Conservation (phyloP, 441 rosid genomes). For the Manihot esculenta region DNA sequence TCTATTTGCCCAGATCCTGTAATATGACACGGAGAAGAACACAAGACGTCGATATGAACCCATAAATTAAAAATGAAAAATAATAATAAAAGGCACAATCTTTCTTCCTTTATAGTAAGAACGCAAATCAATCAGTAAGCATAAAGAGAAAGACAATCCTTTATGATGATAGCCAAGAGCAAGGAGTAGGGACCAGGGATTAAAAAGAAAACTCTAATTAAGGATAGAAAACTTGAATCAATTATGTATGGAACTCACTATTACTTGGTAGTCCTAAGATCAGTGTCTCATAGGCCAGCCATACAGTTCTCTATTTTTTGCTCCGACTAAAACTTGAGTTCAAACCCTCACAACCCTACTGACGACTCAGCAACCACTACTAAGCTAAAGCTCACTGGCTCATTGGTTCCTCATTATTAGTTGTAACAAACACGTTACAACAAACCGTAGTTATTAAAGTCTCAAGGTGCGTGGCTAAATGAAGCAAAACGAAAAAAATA, state of each 20-base stretch:
- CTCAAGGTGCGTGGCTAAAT: no score
- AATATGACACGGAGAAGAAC: constrained; percentile 10
- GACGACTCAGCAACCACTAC: no score
- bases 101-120: no score
- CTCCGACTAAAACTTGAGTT: no score
- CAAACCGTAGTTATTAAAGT: no score
- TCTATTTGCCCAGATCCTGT: constrained; percentile 98
- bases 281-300: background rate
- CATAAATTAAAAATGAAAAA: no score
- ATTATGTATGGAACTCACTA: background rate
- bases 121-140: no score
- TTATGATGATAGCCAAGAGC: background rate
- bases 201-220: background rate
- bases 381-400: no score
- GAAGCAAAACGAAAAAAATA: no score
- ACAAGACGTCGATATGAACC: background rate
- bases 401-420: no score
- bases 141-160: background rate
- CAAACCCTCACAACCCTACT: no score
- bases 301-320: background rate
- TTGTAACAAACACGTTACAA: background rate
- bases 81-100: no score
- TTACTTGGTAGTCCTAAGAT: background rate
- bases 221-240: background rate
- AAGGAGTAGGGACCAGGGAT: background rate